Base-by-base conservation (phyloP, 805 yeast genomes). In the Pichia heedii region DNA sequence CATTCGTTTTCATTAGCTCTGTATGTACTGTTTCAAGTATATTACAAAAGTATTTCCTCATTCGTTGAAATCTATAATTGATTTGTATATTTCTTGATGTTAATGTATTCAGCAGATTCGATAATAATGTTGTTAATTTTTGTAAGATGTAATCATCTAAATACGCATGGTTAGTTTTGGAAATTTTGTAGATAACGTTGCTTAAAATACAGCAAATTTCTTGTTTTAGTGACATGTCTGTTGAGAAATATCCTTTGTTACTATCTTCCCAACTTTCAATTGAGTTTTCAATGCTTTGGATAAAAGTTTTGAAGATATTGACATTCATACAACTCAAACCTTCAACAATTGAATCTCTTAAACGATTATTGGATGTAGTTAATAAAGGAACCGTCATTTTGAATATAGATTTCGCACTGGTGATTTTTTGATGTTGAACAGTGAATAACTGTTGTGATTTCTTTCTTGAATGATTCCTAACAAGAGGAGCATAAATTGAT, bases 241-340 rank as follows among this genome's bases (percentile, higher is more conserved):
- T 22, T n/a, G 47, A 33, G 24, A 42, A 38, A 13, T 33, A 37
- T 4, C 56, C 39, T 15, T 42, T 38, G 2, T 10, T 21, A 18
- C 73, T 75, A 60, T 73, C 69, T 40, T 68, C 65, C 84, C 85
- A 74, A 8, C 69, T 71, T 9, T 67, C 69, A 42, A 85, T 61
- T 2, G 76, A 70, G 1, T 77, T 70, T 12, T 84, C 86, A 12
- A 86, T 66, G 45, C 81, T 81, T 53, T 88, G 95, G 27, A 90
- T 63, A 41, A 90, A 73, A 0, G 95, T 81, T 50, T 74, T 77
- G 69, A 86, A 88, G 15, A 89, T 86, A 61, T 93, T 93, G 47
- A 89, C 79, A 59, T 93, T 93, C 61, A 89, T 77, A 48, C 94
- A 86, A 50, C 95, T 82, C 42, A 94, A 62, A 0, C 97, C 97